phyloP scores from a whole-genome alignment of 768 basidiomycete genomes.

The Strobilomyces confusus region DNA sequence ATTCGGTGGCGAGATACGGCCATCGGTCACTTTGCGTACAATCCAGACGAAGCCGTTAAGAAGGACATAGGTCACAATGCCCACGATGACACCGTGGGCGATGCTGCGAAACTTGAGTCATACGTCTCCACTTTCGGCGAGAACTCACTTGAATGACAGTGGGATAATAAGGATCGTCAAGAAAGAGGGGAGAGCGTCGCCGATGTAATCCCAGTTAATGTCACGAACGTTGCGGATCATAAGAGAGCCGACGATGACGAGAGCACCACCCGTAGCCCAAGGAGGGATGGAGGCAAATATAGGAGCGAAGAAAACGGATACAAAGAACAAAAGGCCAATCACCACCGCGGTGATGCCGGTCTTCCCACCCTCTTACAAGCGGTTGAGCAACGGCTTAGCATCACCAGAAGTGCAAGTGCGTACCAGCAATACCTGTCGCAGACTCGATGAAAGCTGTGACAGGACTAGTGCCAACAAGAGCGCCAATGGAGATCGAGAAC shows the following conservation, averaged over 20 bases:
- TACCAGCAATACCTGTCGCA: conserved; percentile 74
- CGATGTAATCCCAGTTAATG: conserved; percentile 87
- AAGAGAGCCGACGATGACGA: conserved; percentile 81
- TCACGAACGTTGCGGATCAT: conserved; percentile 87
- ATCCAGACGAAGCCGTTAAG: conserved; percentile 67
- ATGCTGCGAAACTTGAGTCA: conserved; percentile 46
- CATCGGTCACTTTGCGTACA: conserved; percentile 51
- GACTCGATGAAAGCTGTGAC: conserved; percentile 83
- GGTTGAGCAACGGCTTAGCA: conserved; percentile 4
- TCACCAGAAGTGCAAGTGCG: conserved; percentile 11
- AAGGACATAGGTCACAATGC: conserved; percentile 63
- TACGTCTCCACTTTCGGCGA: not conserved
- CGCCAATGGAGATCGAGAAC: conserved; percentile 76
- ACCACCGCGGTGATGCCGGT: conserved; percentile 79
- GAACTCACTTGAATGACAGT: conserved; percentile 65
- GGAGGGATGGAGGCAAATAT: conserved; percentile 84
- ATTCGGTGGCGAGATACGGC: conserved; percentile 59
- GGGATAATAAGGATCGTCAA: conserved; percentile 78
- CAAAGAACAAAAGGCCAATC: conserved; percentile 71
- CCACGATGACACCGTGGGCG: conserved; percentile 85
- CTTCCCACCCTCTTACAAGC: conserved; percentile 69
- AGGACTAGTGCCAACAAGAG: conserved; percentile 74
- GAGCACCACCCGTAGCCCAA: conserved; percentile 85
- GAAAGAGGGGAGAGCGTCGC: conserved; percentile 86
- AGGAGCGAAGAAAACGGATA: conserved; percentile 84